Conservation (phyloP, 108 stramenopile genomes). For the Aurantiochytrium sp. region DNA sequence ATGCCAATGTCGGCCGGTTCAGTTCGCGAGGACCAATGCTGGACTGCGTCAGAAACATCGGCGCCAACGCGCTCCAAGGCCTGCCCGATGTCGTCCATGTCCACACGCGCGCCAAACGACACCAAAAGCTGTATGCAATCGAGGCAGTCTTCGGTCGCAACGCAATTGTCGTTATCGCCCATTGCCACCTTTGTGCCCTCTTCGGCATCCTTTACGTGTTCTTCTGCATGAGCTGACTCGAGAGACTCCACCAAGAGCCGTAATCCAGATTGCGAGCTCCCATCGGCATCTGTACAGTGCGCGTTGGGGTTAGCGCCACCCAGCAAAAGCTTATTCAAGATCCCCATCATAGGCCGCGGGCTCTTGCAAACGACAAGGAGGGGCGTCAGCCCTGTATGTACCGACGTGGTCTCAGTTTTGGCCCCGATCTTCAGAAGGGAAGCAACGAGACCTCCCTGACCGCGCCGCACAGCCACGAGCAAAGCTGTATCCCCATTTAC, state of each 20-base stretch:
- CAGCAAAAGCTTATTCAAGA: neutral
- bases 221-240: no score
- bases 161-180: no score
- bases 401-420: neutral
- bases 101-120: neutral
- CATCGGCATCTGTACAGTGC: neutral
- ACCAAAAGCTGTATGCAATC: neutral
- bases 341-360: neutral
- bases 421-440: neutral
- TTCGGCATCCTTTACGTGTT: no score
- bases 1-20: neutral
- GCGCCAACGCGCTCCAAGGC: neutral
- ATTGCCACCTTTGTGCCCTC: no score
- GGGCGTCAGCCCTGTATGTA: neutral
- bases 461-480: neutral
- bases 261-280: neutral
- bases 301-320: neutral
- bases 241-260: no score
- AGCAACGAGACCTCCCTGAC: neutral
- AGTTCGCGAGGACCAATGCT: neutral
- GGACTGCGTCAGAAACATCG: neutral
- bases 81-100: neutral
- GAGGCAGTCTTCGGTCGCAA: neutral
- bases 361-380: neutral
- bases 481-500: neutral